Evolutionary conservation across 257 asterid genomes (phyloP), one percentile per base, ranked within the genome.

Genomic region (Cynanchum wilfordii): DNA sequence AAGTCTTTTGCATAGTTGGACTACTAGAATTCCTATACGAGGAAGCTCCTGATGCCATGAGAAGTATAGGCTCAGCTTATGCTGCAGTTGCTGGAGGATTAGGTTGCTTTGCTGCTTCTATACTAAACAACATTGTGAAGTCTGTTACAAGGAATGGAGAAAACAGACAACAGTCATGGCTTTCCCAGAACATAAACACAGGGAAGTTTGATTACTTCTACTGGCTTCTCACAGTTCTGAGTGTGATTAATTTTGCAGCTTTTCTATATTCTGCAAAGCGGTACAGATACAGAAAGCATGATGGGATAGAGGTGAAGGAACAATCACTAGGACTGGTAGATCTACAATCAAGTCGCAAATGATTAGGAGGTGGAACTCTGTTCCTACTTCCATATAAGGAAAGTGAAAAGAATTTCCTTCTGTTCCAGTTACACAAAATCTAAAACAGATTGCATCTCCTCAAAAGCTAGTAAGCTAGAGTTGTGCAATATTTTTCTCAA

Each of bases 11-110:
- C 87, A 89, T 94, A 0, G 97, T 94, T 76, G 99, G 99, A 30
- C 81, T 94, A 67, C 86, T 94, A 0, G 99, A 94, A 72, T 94
- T 94, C 70, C 87, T 94, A 7, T 94, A 94, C 7, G 97, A 94
- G 79, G 99, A 94, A 75, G 99, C 97, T 4, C 99, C 99, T 0
- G 99, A 94, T 79, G 97, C 99, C 64, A 91, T 94, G 99, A 85
- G 97, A 83, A 94, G 97, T 76, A 88, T 91, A 29, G 97, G 99
- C 9, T 94, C 99, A 0, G 96, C 99, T 59, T 94, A 94, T 24
- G 99, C 99, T 62, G 99, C 99, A 27, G 93, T 94, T 64, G 97
- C 99, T 24, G 99, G 99, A 25, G 99, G 99, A 2, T 75, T 94
- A 45, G 99, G 99, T n/a, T 94, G 99, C 79, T 94, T 94, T 75